Evolutionary conservation across 768 basidiomycete genomes (phyloP), one percentile per base, ranked within the genome.

Genomic region (Punctularia strigosozonata): DNA sequence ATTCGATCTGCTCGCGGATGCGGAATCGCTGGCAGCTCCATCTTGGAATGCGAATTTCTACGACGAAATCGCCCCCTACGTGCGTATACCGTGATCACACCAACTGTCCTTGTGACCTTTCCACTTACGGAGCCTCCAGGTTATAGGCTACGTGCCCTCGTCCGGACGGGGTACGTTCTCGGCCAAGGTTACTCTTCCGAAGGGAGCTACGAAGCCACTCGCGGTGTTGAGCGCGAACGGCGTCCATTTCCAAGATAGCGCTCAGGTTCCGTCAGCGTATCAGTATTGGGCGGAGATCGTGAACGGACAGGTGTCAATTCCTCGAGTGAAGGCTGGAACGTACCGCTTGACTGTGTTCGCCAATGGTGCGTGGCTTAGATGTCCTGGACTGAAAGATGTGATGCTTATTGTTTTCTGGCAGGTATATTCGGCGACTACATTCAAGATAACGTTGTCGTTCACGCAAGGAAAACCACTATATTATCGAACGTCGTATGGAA

Each of bases 401-500:
- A 19, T 17, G 4, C 5, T 21, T 34, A 23, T 20, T 30, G 12
- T n/a, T 20, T 5, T 6, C 28, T 4, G 1, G 1, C 17, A 51
- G 54, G 54, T 1, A 53, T 53, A 4, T 56, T 56, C 36, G 54
- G 54, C 6, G 52, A 56, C 39, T 56, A 45, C 26, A 39, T 50
- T 2, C 43, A 48, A 22, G 54, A 56, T 35, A 31, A 49, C 32
- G 26, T 56, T 28, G 44, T 44, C 3, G 42, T 56, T 7, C 38
- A 25, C 13, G 39, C 52, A 1, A 44, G 44, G 2, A 30, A 43
- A 21, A 31, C 30, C 5, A 53, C 50, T 1, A n/a, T 25, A 2
- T 22, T 53, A 2, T n/a, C n/a, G n/a, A 28, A 22, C 7, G 52
- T 40, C 3, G 37, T 36, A 2, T 56, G 54, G 54, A 41, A 37